Conservation (phyloP, 2,329 filamentous ascomycete species). For the Pseudogymnoascus sp. region DNA sequence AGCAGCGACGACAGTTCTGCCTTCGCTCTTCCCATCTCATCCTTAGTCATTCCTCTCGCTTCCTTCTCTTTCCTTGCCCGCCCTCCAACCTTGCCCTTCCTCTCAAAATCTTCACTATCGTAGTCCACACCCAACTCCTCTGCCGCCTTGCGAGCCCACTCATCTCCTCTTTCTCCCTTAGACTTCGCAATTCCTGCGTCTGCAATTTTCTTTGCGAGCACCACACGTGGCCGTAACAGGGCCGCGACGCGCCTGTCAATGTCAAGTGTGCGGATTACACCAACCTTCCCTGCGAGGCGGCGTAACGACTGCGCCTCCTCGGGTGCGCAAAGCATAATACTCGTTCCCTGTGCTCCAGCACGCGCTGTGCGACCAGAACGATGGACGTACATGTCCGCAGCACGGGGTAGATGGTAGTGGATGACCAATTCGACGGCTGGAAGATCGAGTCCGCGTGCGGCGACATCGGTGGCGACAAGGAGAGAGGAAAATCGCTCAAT, state of each 20-base stretch:
- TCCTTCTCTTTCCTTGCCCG: conserved; percentile 70
- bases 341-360: conserved; percentile 69
- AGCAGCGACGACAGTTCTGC: conserved; percentile 69
- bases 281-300: conserved; percentile 78
- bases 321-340: conserved; percentile 81
- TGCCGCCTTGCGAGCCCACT: conserved; percentile 76
- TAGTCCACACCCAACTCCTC: conserved; percentile 93
- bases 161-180: conserved; percentile 75
- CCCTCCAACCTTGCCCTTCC: conserved; percentile 64
- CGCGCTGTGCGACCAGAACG: conserved; percentile 91
- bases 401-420: conserved; percentile 90
- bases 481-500: conserved; percentile 78
- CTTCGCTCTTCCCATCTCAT: conserved; percentile 62
- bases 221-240: conserved; percentile 69
- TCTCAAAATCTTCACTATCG: conserved; percentile 78
- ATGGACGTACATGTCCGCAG: conserved; percentile 92
- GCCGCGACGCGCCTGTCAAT: conserved; percentile 74
- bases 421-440: conserved; percentile 81
- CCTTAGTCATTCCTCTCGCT: conserved; percentile 62
- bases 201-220: conserved; percentile 78
- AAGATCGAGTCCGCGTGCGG: conserved; percentile 89
- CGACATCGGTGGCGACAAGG: conserved; percentile 87
- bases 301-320: conserved; percentile 85
- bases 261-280: conserved; percentile 73
- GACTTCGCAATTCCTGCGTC: conserved; percentile 81